Evolutionary conservation across 768 basidiomycete species (phyloP).

Genomic region (Lactarius vividus): DNA sequence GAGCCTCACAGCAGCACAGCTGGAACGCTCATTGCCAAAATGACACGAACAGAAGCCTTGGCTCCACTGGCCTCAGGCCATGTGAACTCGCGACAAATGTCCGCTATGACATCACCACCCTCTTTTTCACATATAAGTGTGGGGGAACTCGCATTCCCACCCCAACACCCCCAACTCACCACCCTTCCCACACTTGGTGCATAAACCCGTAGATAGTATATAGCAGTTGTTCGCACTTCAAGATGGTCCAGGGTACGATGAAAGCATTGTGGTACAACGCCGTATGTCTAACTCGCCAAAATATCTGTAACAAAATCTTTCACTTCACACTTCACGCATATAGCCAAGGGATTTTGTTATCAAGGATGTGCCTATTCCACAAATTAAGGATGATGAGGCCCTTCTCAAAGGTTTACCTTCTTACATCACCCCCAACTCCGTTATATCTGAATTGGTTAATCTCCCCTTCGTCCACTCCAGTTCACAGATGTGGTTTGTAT

Average conservation of each 20-base stretch:
- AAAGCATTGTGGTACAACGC: conserved; percentile 70
- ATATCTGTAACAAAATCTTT: conserved; percentile 16
- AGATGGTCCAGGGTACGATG: conserved; percentile 64
- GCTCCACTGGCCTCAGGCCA: too few relatives aligned
- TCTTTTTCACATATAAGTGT: too few relatives aligned
- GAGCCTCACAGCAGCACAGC: too few relatives aligned
- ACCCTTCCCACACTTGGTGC: not conserved
- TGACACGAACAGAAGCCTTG: too few relatives aligned
- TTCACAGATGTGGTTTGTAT: conserved; percentile 32
- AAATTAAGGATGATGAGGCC: conserved; percentile 65
- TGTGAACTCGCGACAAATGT: too few relatives aligned
- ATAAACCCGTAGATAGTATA: not conserved
- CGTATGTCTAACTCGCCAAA: conserved; percentile 37
- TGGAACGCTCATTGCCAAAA: too few relatives aligned
- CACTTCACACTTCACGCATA: conserved; percentile 21
- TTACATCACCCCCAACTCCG: not conserved
- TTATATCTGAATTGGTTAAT: not conserved
- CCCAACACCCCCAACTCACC: not conserved
- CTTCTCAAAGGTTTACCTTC: conserved; percentile 68
- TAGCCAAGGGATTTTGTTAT: conserved; percentile 68
- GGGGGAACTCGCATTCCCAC: not conserved
- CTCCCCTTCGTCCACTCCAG: conserved; percentile 10
- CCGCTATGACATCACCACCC: too few relatives aligned
- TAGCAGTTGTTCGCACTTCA: not conserved
- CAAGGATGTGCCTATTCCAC: conserved; percentile 63